A percentile compares a stretch with the other conserved stretches of the same genome.
Evolutionary conservation across 2,329 filamentous ascomycete species (phyloP).

Genomic region (Calonectria hawksworthii): DNA sequence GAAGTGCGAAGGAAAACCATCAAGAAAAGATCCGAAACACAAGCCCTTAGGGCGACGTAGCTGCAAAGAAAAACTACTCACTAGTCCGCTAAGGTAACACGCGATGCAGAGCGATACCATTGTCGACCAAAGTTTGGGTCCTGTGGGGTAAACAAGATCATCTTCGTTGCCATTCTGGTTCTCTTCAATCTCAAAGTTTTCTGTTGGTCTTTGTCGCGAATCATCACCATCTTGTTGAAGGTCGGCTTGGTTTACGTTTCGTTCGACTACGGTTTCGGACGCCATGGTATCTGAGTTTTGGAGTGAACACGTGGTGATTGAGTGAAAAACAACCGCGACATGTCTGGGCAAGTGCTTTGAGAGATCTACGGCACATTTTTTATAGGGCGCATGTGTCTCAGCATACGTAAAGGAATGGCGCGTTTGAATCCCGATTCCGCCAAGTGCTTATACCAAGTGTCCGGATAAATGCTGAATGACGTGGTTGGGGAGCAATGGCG

Average conservation of each 20-base stretch:
- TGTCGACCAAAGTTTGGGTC: slow-evolving; percentile 42
- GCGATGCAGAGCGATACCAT: slow-evolving; percentile 42
- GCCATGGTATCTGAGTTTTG: slow-evolving; percentile 9
- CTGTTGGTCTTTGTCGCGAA: not conserved
- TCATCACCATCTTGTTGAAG: not conserved
- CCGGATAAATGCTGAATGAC: slow-evolving; percentile 17
- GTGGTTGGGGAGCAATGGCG: not conserved
- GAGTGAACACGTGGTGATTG: not conserved
- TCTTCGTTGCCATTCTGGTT: slow-evolving; percentile 10
- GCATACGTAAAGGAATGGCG: not conserved
- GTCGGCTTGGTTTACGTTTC: accelerated
- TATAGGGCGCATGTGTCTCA: not conserved
- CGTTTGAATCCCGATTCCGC: not conserved
- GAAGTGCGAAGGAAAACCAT: not conserved
- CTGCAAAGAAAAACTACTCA: not conserved
- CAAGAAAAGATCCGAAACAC: not conserved
- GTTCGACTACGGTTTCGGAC: slow-evolving; percentile 3
- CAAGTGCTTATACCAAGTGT: not conserved
- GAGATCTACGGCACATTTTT: not conserved
- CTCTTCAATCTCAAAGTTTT: slow-evolving; percentile 26
- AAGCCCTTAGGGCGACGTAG: not conserved
- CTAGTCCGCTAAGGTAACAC: slow-evolving; percentile 41
- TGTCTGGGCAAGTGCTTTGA: too few relatives aligned
- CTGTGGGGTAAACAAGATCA: slow-evolving; percentile 19
- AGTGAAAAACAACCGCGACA: not conserved